Evolutionary conservation across 192 early-diverging fungal genomes (phyloP).

Genomic region (Jimgerdemannia flammicorona): DNA sequence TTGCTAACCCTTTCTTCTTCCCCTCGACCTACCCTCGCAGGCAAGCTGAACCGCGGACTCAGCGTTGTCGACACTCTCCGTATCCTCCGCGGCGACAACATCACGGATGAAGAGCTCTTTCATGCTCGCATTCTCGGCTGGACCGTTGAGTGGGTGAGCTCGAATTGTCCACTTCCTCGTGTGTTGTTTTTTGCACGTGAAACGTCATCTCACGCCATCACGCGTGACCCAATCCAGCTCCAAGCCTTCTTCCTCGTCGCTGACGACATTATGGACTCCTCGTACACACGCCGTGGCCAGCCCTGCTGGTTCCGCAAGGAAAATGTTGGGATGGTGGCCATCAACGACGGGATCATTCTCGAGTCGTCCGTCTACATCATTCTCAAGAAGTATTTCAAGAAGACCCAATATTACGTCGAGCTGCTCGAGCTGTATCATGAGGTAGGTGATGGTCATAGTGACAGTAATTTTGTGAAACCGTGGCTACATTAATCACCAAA

Average conservation of each 20-base stretch:
- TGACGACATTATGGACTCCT: conserved; percentile 98
- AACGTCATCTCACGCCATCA: not conserved
- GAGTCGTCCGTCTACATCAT: conserved; percentile 91
- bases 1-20: not conserved
- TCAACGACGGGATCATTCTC: conserved; percentile 96
- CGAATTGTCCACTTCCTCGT: not conserved
- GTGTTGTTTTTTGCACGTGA: not conserved
- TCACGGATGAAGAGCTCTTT: conserved; percentile 78
- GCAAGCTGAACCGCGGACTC: conserved; percentile 98
- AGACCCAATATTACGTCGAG: conserved; percentile 83
- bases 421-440: conserved; percentile 95
- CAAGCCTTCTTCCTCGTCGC: conserved; percentile 98
- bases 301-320: conserved; percentile 94
- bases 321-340: conserved; percentile 84
- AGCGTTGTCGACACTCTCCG: conserved; percentile 88
- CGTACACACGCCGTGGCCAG: conserved; percentile 93
- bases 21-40: conserved; percentile 23
- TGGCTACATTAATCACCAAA: conserved; percentile 11
- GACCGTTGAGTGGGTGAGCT: conserved; percentile 85
- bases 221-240: conserved; percentile 39
- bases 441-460: conserved; percentile 14
- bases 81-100: conserved; percentile 68
- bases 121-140: conserved; percentile 92
- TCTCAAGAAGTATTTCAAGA: conserved; percentile 91
- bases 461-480: not conserved